phyloP scores from a whole-genome alignment of 2,329 filamentous ascomycete species.

The Nemania serpens region DNA sequence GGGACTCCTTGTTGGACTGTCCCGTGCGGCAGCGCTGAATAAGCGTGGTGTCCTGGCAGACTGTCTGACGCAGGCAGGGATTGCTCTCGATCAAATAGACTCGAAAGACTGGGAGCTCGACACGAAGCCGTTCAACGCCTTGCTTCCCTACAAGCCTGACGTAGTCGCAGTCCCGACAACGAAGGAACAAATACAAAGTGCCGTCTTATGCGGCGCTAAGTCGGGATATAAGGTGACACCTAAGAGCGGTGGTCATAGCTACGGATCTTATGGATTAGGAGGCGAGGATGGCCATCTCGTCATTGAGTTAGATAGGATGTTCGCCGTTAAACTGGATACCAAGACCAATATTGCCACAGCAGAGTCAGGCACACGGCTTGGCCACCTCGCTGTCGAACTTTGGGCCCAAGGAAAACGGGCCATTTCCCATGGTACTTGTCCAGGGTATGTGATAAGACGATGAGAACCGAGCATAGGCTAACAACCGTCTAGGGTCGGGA shows the following conservation, averaged over 20 bases:
- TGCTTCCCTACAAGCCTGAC: slow-evolving; percentile 42
- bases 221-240: slow-evolving; percentile 50
- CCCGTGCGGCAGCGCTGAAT: slow-evolving; percentile 32
- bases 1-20: slow-evolving; percentile 33
- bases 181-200: slow-evolving; percentile 48
- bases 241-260: slow-evolving; percentile 55
- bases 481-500: slow-evolving; percentile 39
- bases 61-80: slow-evolving; percentile 35
- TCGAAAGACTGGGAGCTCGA: slow-evolving; percentile 40
- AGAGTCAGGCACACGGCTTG: slow-evolving; percentile 50
- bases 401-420: slow-evolving; percentile 42
- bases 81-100: slow-evolving; percentile 34
- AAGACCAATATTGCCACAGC: slow-evolving; percentile 47
- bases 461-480: slow-evolving; percentile 14
- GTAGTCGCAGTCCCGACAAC: slow-evolving; percentile 50
- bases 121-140: slow-evolving; percentile 38
- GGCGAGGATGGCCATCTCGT: slow-evolving; percentile 52
- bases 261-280: slow-evolving; percentile 51
- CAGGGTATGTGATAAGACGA: slow-evolving; percentile 40
- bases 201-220: slow-evolving; percentile 50
- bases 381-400: slow-evolving; percentile 45
- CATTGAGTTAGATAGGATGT: slow-evolving; percentile 51
- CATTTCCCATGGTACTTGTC: slow-evolving; percentile 46
- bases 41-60: slow-evolving; percentile 37
- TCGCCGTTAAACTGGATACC: slow-evolving; percentile 46